Conservation (phyloP, 176 grass and related monocot genomes). For the Aegilops speltoides region DNA sequence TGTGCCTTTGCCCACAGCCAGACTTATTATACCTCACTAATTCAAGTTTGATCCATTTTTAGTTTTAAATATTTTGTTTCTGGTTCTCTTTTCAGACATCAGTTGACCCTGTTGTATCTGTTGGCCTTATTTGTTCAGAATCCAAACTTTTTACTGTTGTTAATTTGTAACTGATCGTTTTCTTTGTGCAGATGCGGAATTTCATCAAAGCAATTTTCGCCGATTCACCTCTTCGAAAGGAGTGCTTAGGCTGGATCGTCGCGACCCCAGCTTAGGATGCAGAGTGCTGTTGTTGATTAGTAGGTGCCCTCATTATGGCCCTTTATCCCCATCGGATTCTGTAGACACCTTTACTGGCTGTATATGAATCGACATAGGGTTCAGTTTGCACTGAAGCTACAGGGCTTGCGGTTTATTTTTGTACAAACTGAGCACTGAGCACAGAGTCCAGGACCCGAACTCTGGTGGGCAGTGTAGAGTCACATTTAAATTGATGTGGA, state of each 20-base stretch:
- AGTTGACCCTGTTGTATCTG: not conserved
- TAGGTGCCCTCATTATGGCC: not conserved
- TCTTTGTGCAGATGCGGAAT: constrained; percentile 52
- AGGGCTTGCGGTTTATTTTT: no score
- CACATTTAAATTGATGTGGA: no score
- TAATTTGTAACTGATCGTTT: not conserved
- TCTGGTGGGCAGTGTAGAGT: no score
- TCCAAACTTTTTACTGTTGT: not conserved
- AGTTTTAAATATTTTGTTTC: not conserved
- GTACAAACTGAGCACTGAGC: no score
- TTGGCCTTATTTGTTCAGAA: not conserved
- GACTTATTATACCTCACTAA: not conserved
- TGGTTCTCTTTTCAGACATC: not conserved
- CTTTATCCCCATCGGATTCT: not conserved
- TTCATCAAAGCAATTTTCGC: constrained; percentile 75
- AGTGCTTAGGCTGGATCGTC: constrained; percentile 60
- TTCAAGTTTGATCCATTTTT: not conserved
- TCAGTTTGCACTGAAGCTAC: no score
- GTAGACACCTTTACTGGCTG: not conserved
- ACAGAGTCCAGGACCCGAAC: no score
- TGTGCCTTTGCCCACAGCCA: not conserved
- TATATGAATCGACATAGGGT: no score
- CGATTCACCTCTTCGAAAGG: constrained; percentile 65
- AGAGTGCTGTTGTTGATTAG: not conserved
- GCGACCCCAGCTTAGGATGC: constrained; percentile 32